Evolutionary conservation across 1,139 yeast species (phyloP).

Genomic region (Saccharomyces hybrid): DNA sequence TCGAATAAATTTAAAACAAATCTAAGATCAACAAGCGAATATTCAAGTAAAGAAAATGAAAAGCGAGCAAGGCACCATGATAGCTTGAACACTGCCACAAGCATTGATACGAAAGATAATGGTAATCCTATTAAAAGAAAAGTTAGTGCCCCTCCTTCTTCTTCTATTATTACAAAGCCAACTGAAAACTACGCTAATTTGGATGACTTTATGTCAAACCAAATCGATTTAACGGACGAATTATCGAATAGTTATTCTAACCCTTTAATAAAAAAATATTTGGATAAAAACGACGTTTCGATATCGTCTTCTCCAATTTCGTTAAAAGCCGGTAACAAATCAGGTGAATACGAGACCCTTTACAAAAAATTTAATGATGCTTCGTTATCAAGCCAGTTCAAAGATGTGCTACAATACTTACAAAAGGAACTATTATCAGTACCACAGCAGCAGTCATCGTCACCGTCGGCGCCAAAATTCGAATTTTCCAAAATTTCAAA

Average conservation of each 20-base stretch:
- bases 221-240: conserved; percentile 28
- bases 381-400: conserved; percentile 3
- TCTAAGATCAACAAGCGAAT: conserved; percentile 25
- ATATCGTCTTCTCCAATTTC: not conserved
- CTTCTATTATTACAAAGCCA: not conserved
- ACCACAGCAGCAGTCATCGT: not conserved
- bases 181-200: not conserved
- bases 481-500: not conserved
- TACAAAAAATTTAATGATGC: conserved; percentile 9
- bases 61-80: not conserved
- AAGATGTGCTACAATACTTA: conserved; percentile 12
- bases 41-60: conserved; percentile 9
- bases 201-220: conserved; percentile 1
- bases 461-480: not conserved
- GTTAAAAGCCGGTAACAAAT: not conserved
- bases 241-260: conserved; percentile 20
- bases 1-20: conserved; percentile 10
- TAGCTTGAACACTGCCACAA: conserved; percentile 1
- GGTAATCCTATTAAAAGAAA: conserved; percentile 11
- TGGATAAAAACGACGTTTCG: conserved; percentile 9
- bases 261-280: conserved; percentile 23
- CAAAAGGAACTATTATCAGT: conserved; percentile 7
- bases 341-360: conserved; percentile 9
- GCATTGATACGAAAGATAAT: conserved; percentile 6
- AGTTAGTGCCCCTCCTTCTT: conserved; percentile 20